Evolutionary conservation across 768 basidiomycete genomes (phyloP), one percentile per base, ranked within the genome.

Genomic region (Fomitopsis pulvina): DNA sequence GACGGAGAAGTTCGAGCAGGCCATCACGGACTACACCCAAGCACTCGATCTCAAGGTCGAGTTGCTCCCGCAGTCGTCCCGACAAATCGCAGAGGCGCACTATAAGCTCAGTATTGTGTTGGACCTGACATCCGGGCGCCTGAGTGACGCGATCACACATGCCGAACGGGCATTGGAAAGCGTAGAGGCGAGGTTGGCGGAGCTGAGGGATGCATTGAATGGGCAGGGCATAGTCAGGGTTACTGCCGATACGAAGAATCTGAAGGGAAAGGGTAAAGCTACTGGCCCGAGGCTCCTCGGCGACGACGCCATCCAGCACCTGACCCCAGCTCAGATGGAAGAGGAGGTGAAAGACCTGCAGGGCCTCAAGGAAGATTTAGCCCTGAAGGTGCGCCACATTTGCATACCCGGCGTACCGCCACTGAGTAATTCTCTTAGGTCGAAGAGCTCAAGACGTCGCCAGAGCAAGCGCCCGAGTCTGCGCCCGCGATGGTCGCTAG

Each of bases 1-100:
- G 69, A 95, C 92, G 95, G 94, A 97, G 67, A 96, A 96, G 71
- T 96, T 97, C 63, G 88, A 92, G 55, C 91, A 95, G 67, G 94
- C 93, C 0, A 88, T 93, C 47, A 76, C 76, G 18, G 94, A 97
- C 64, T 96, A 92, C 60, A 79, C 81, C 42, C 78, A 82, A 0
- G 89, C 86, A 2, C 79, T 94, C 9, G 66, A 70, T 9, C 77
- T 93, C 60, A 92, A 95, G 63, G 66, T 68, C 8, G 71, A 78
- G 8, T 71, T 94, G 28, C 78, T 96, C 4, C 87, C 94, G 0
- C 63, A 72, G n/a, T 87, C 87, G n/a, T 93, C 92, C 3, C 85
- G 94, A 39, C 89, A 94, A 58, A 85, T 96, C 56, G 92, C 94
- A 0, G 92, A 93, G 63, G 91, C 85, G 5, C 92, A 96, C 65